Conservation (phyloP, 1,139 yeast species). For the Geotrichum aggregatum region DNA sequence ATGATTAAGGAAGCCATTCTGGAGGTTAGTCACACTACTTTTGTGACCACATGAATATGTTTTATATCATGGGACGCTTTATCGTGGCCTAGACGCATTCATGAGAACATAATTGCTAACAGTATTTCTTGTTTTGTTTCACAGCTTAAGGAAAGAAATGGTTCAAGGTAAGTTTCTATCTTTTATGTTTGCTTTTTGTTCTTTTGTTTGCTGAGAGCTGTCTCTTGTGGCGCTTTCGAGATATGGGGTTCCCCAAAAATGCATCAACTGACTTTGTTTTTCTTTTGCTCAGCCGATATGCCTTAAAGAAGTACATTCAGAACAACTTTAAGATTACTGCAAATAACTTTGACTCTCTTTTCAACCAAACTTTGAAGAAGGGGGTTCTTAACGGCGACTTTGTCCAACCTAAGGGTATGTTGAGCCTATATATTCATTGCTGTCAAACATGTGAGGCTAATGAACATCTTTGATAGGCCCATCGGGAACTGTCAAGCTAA, state of each 20-base stretch:
- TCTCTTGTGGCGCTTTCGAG: neutral
- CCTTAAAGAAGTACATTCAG: conserved; percentile 67
- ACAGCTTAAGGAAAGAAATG: conserved; percentile 70
- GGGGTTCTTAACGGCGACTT: conserved; percentile 78
- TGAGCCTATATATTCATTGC: too few species aligned
- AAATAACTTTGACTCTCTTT: conserved; percentile 65
- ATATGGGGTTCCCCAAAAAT: neutral
- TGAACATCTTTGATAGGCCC: conserved; percentile 36
- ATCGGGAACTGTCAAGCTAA: conserved; percentile 66
- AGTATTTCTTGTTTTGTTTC: neutral
- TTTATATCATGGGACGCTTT: too few species aligned
- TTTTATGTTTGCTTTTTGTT: conserved; percentile 16
- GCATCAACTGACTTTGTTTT: conserved; percentile 16
- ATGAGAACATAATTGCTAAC: conserved; percentile 4
- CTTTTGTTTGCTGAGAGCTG: too few species aligned
- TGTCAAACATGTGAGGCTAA: conserved; percentile 9
- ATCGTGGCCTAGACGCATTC: neutral
- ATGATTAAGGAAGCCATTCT: conserved; percentile 72
- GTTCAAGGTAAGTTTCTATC: conserved; percentile 54
- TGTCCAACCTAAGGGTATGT: conserved; percentile 76
- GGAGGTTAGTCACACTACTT: conserved; percentile 32
- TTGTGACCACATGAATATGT: neutral
- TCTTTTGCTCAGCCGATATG: conserved; percentile 51
- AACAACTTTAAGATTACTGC: conserved; percentile 58
- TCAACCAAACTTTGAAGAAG: conserved; percentile 74